phyloP scores from a whole-genome alignment of 2,329 filamentous ascomycete genomes.

The Aspergillus puulaauensis region DNA sequence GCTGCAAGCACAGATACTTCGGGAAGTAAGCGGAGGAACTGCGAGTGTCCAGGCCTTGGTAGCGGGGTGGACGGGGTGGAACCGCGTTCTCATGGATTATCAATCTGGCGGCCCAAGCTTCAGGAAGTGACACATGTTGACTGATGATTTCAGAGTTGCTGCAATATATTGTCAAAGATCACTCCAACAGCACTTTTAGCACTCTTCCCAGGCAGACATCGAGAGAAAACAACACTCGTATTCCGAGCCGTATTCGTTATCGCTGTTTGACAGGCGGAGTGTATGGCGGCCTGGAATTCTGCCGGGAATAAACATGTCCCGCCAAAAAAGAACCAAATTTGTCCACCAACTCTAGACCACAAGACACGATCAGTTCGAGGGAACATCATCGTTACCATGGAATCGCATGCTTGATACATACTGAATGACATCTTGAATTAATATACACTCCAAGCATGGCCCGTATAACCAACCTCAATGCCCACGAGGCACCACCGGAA shows the following conservation, averaged over 20 bases:
- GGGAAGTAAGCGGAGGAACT: neutral
- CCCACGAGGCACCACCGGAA: conserved; percentile 74
- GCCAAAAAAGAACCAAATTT: neutral
- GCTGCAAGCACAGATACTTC: no score
- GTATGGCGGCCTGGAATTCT: neutral
- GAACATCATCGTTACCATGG: neutral
- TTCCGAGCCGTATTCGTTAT: neutral
- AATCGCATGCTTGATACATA: neutral
- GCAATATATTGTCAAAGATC: no score
- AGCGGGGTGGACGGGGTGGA: neutral
- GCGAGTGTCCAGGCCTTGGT: neutral
- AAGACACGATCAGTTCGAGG: neutral
- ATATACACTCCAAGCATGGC: conserved; percentile 18
- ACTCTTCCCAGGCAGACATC: neutral
- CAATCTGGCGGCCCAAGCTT: neutral
- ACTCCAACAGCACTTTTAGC: no score
- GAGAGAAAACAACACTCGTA: neutral
- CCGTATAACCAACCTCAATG: conserved; percentile 57
- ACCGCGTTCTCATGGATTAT: neutral
- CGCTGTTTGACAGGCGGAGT: neutral
- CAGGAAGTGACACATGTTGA: neutral
- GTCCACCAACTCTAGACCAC: neutral
- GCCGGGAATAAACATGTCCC: neutral
- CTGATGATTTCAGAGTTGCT: no score
- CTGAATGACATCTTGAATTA: neutral